phyloP scores from a whole-genome alignment of 2,329 filamentous ascomycete genomes.

The Colletotrichum sidae region DNA sequence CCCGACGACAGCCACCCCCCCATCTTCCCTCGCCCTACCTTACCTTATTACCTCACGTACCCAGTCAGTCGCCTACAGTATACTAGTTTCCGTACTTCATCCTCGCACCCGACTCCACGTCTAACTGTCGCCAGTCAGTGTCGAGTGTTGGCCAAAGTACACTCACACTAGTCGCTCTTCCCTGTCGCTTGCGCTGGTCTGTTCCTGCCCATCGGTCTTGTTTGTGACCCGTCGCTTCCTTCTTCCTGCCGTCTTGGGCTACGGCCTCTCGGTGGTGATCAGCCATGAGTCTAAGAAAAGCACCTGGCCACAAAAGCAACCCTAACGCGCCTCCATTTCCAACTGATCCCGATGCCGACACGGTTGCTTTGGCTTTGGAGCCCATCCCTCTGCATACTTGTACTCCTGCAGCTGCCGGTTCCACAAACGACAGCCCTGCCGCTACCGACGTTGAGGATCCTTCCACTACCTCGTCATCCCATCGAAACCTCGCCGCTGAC shows the following conservation, averaged over 20 bases:
- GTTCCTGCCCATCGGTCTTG: slow-evolving; percentile 17
- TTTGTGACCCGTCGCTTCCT: slow-evolving; percentile 32
- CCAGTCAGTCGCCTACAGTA: too few relatives aligned
- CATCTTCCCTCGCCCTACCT: too few relatives aligned
- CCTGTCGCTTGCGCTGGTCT: slow-evolving; percentile 19
- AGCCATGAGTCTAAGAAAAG: slow-evolving; percentile 33
- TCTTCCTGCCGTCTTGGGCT: slow-evolving; percentile 23
- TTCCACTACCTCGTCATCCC: slow-evolving; percentile 23
- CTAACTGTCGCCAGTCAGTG: slow-evolving; percentile 7
- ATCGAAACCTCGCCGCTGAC: slow-evolving; percentile 18
- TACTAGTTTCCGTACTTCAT: background rate
- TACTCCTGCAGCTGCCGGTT: slow-evolving; percentile 15
- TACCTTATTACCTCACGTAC: too few relatives aligned
- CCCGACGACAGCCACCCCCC: too few relatives aligned
- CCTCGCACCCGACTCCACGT: slow-evolving; percentile 12
- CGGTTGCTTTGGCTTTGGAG: slow-evolving; percentile 30
- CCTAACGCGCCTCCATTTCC: slow-evolving; percentile 17
- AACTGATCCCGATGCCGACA: slow-evolving; percentile 31
- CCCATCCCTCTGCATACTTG: slow-evolving; percentile 14
- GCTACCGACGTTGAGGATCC: slow-evolving; percentile 7
- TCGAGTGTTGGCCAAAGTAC: slow-evolving; percentile 12
- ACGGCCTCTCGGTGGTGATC: slow-evolving; percentile 26
- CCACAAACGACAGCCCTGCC: slow-evolving; percentile 24
- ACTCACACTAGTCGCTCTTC: slow-evolving; percentile 28
- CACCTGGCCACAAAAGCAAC: slow-evolving; percentile 36